These are phyloP conservation scores for Pisolithus marmoratus DNA, from an alignment of 768 basidiomycete species.

Conservation along the genomic window DNA sequence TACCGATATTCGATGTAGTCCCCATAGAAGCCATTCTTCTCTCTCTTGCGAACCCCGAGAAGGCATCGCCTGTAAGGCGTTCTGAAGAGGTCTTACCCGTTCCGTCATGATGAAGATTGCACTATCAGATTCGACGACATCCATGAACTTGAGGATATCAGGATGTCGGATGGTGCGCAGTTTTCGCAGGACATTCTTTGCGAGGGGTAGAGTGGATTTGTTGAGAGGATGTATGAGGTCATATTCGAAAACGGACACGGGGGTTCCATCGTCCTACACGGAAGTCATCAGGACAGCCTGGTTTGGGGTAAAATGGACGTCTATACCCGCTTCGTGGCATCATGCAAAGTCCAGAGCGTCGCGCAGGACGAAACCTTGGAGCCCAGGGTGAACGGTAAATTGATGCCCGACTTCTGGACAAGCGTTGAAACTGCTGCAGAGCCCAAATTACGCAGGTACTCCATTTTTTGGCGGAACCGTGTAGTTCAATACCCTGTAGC, in stretches of 20 bases:
- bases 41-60: conserved; percentile 55
- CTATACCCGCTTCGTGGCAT: conserved; percentile 80
- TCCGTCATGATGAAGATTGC: conserved; percentile 93
- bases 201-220: conserved; percentile 63
- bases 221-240: conserved; percentile 60
- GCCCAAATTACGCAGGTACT: conserved; percentile 75
- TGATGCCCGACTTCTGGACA: conserved; percentile 91
- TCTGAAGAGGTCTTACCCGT: conserved; percentile 71
- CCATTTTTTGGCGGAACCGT: conserved; percentile 42
- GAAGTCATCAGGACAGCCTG: conserved; percentile 11
- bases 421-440: conserved; percentile 84
- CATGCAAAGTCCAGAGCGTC: conserved; percentile 79
- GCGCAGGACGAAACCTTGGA: conserved; percentile 61
- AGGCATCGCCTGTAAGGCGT: conserved; percentile 56
- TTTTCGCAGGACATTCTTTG: conserved; percentile 86
- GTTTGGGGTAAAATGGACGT: conserved; percentile 7
- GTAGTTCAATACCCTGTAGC: not conserved
- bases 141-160: conserved; percentile 93
- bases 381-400: conserved; percentile 83
- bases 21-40: conserved; percentile 93
- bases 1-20: conserved; percentile 84
- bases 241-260: conserved; percentile 90
- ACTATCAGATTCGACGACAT: conserved; percentile 84
- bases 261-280: conserved; percentile 77
- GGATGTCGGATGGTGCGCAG: conserved; percentile 90